A percentile compares a stretch with the other conserved stretches of the same genome.
These are phyloP conservation scores for Thelonectria rubi DNA, from an alignment of 2,329 filamentous ascomycete genomes.

Conservation along the genomic window DNA sequence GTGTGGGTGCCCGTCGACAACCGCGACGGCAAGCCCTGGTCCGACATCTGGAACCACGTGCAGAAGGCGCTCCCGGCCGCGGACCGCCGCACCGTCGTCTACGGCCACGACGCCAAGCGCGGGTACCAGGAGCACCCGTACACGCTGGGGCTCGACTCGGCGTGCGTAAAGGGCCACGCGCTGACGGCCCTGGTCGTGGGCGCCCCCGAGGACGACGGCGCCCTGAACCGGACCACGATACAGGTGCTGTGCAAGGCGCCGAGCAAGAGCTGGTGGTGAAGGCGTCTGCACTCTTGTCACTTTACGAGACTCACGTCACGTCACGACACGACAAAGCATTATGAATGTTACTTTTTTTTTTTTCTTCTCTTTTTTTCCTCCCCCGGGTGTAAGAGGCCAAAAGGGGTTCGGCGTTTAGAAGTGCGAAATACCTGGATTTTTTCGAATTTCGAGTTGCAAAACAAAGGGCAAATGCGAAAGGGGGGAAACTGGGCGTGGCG, in stretches of 20 bases:
- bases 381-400: no score
- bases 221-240: slow-evolving; percentile 49
- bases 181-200: slow-evolving; percentile 82
- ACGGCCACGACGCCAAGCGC: slow-evolving; percentile 83
- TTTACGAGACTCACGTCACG: not conserved
- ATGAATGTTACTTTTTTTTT: no score
- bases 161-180: slow-evolving; percentile 78
- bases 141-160: slow-evolving; percentile 86
- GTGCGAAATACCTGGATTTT: not conserved
- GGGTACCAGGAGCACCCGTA: slow-evolving; percentile 72
- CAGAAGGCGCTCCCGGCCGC: slow-evolving; percentile 50
- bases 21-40: slow-evolving; percentile 71
- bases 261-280: slow-evolving; percentile 37
- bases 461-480: not conserved
- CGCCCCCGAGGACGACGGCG: slow-evolving; percentile 46
- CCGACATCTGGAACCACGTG: slow-evolving; percentile 66
- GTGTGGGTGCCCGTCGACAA: slow-evolving; percentile 52
- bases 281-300: not conserved
- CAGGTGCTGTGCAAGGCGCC: slow-evolving; percentile 53
- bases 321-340: no score
- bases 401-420: not conserved
- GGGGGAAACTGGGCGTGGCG: no score
- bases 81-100: slow-evolving; percentile 74
- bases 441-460: not conserved
- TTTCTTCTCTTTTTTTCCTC: no score